Base-by-base conservation (phyloP, 148 eudicot genomes). In the Suaeda aralocaspica region DNA sequence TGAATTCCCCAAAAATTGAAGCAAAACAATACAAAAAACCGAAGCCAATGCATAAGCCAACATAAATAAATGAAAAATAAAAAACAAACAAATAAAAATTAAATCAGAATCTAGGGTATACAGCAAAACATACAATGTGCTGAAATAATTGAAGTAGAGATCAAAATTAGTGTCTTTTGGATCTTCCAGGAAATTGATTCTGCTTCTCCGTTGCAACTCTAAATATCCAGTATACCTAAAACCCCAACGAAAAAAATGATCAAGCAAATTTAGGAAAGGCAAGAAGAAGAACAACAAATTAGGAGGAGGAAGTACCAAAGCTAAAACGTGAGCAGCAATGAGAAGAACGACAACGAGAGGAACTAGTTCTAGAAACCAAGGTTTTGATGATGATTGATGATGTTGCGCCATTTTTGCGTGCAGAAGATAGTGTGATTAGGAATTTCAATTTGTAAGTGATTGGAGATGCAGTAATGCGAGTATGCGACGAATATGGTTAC, bases 211-310 rank as follows among this genome's bases (percentile, higher is more conserved):
- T 85, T 26, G 92, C 89, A 74, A 88, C 51, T 82, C 82, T 80
- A 80, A 85, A 88, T 46, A 88, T 88, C 92, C 92, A 88, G 65
- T 88, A 88, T 0, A 80, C 82, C 89, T 87, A 42, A 45, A 11
- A 26, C 19, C 30, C 11, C 1, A 22, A 36, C 4, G n/a, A 22
- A 0, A 33, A 15, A 26, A 3, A 14, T 3, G 6, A 53, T 50
- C 62, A 59, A 39, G 1, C 31, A 24, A 9, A 10, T 18, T 28
- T 36, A 36, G 41, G 7, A 39, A 36, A 52, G 46, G 28, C 31
- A 42, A 0, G 28, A 19, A 14, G 16, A 65, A 31, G n/a, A 25
- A 8, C 55, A 58, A 58, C 63, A 22, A 59, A 7, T 8, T 12
- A 64, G 34, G 50, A 12, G 1, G 41, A 39, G 25, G 3, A 18